Evolutionary conservation across 2,329 filamentous ascomycete species (phyloP), one percentile per base, ranked within the genome.

Genomic region (Aureobasidium sp.): DNA sequence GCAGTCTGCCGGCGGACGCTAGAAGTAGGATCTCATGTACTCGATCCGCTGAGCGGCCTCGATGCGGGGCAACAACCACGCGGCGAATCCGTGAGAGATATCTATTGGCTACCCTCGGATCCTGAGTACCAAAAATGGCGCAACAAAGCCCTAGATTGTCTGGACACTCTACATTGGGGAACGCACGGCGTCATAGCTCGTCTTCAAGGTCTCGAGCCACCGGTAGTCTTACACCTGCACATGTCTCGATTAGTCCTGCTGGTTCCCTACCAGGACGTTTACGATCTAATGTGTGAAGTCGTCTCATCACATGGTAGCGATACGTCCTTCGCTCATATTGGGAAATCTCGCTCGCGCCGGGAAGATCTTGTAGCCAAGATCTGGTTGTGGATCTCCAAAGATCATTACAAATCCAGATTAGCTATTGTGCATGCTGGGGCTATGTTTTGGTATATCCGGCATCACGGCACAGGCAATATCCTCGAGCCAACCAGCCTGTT

Each of bases 391-490:
- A 57, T 65, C 14, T 63, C 63, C 14, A 41, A 64, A 29, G 64
- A 65, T 47, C 59, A 65, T n/a, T 63, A 64, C 53, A 65, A 65
- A 41, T 57, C 58, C 6, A 55, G 64, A 48, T 32, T 65, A 39
- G 54, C 58, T 29, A 55, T 65, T 25, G 62, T 62, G 39, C 64
- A 65, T 42, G 64, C 64, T 1, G 64, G 64, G 8, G 64, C 64
- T 11, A 57, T 64, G 34, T 62, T 65, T 45, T 65, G 64, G 64
- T 59, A 64, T 42, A 57, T 60, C n/a, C 59, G 64, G 13, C 62
- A 62, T 13, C 63, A 65, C 34, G 53, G 61, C 9, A 57, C 50
- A 34, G 63, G 58, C 11, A 60, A 53, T 13, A 58, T 59, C n/a
- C 60, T 59, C n/a, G 63, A 65, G 50, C 63, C 63, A 13, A 63